These are phyloP conservation scores for Dryas octopetala DNA, from an alignment of 306 rosid genomes.

Conservation along the genomic window DNA sequence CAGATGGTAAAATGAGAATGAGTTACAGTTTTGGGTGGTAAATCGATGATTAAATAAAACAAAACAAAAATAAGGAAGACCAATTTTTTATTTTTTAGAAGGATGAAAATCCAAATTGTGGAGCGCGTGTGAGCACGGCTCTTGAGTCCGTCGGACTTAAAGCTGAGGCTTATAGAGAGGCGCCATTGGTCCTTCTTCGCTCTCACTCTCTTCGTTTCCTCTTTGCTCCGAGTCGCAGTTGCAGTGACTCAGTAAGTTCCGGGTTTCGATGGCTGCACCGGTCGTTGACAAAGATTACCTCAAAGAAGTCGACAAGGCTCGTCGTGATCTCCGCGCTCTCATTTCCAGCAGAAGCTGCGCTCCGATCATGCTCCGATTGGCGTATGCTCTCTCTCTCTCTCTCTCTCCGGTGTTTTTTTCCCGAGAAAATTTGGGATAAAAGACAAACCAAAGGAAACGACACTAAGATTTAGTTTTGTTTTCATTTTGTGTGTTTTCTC, in stretches of 20 bases:
- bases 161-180: no score
- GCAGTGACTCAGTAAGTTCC: background rate
- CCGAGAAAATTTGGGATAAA: background rate
- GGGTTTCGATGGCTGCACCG: constrained; percentile 59
- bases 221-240: background rate
- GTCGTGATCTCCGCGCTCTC: constrained; percentile 90
- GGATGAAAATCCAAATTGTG: no score
- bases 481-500: background rate
- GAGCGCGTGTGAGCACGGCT: no score
- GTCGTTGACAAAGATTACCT: constrained; percentile 73
- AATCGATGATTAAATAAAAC: no score
- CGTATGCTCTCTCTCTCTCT: constrained; percentile 46
- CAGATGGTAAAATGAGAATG: no score
- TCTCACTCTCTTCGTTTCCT: background rate
- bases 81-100: no score
- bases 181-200: no score
- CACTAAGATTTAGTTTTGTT: no score
- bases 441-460: background rate
- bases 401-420: constrained; percentile 14
- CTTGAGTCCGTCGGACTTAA: no score
- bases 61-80: no score
- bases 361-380: constrained; percentile 90
- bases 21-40: no score
- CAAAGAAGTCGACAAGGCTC: constrained; percentile 73
- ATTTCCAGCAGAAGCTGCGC: constrained; percentile 79